Base-by-base conservation (phyloP, 148 eudicot species). In the Salicornia ramosissima region DNA sequence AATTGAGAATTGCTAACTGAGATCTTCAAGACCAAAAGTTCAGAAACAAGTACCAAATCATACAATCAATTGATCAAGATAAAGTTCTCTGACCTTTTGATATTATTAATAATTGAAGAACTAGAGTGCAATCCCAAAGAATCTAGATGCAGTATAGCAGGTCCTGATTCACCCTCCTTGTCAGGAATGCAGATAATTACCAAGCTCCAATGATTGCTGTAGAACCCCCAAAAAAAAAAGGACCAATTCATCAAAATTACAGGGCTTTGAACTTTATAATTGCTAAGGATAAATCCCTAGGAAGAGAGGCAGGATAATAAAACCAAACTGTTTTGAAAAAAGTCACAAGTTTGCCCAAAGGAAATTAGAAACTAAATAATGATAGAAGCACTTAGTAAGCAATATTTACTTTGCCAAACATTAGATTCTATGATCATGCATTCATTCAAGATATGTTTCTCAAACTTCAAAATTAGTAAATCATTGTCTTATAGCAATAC, bases 191-290 rank as follows among this genome's bases (percentile, higher is more conserved):
- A 91, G 56, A 95, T 81, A 36, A 91, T 89, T 45, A 82, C 86
- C 86, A 95, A 87, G 85, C 99, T 95, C 97, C 99, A 91, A 71
- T 95, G 99, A 58, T 72, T 81, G 64, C 99, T 95, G 87, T 67
- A 77, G 60, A 54, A n/a, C n/a, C n/a, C n/a, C n/a, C 53, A 58
- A 67, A n/a, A 65, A 14, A 2, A 22, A 25, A 62, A 1, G n/a
- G n/a, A n/a, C n/a, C n/a, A 5, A 73, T 28, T 65, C 45, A 77
- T 30, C 40, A 61, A 33, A 60, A 33, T 2, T 31, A 70, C 31
- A 68, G 40, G 26, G 16, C 2, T 10, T 40, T 46, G 42, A n/a
- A 24, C 0, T 28, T 6, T 29, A 36, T 68, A 51, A 50, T 47
- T 57, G n/a, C 10, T 18, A 69, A 10, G 22, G 54, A 15, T 18